Conservation (phyloP, 1,139 yeast species). For the Hyphopichia buzzinii region DNA sequence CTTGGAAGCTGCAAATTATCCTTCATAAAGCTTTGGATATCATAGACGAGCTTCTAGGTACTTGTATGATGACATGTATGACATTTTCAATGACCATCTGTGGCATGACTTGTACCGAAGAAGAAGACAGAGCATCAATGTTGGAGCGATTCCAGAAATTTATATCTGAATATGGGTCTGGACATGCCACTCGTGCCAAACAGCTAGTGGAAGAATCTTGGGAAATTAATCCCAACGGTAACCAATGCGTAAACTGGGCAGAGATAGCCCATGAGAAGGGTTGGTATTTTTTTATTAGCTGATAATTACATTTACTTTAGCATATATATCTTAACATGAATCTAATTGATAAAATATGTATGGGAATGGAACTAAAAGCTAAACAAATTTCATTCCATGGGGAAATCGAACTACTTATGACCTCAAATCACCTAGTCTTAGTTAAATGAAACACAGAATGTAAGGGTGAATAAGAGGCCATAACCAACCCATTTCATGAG, state of each 20-base stretch:
- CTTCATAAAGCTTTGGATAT: constrained; percentile 4
- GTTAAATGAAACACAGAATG: constrained; percentile 7
- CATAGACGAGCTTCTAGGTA: constrained; percentile 8
- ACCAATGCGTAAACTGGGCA: constrained; percentile 26
- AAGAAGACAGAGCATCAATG: constrained; percentile 14
- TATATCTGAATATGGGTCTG: constrained; percentile 15
- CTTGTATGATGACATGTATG: constrained; percentile 9
- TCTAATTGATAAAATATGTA: too few species aligned
- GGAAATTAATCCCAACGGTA: constrained; percentile 25
- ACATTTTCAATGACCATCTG: constrained; percentile 1
- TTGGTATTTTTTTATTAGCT: constrained; percentile 25
- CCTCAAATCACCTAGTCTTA: too few species aligned
- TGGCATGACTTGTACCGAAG: neutral
- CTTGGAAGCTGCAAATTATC: constrained; percentile 5
- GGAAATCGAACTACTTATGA: too few species aligned
- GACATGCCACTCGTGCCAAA: constrained; percentile 15
- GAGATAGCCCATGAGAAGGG: constrained; percentile 27
- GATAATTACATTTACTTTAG: too few species aligned
- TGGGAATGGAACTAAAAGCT: too few species aligned
- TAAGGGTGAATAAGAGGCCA: constrained; percentile 11
- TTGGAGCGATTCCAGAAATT: constrained; percentile 12
- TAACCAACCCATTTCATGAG: constrained; percentile 11
- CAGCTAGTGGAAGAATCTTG: constrained; percentile 26
- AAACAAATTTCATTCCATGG: too few species aligned
- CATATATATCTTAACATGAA: too few species aligned